Evolutionary conservation across 2,329 filamentous ascomycete species (phyloP), one percentile per base, ranked within the genome.

Genomic region (Colletotrichum tofieldiae): DNA sequence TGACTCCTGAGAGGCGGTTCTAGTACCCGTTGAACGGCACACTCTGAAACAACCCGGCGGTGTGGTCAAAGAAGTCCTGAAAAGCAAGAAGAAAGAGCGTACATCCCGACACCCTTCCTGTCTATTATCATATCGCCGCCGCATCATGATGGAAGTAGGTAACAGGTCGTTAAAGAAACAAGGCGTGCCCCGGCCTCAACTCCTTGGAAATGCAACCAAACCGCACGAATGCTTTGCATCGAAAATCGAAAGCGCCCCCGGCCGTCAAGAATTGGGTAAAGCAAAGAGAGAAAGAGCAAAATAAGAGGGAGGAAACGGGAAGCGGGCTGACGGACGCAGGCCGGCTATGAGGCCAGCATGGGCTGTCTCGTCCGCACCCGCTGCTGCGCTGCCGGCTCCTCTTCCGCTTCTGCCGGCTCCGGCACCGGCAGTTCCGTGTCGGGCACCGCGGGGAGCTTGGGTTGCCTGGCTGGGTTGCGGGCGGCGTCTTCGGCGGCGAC

Each of bases 341-440:
- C 47, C 29, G 26, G 37, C 35, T 75, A 78, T 60, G 79, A 78
- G 52, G 85, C 81, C 66, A 85, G 77, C 82, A 86, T 85, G 29
- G 82, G 71, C 68, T 77, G 75, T 39, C 75, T 77, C 67, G 75
- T 71, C 67, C 29, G 63, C 26, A 65, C 67, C 9, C 65, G 64
- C 52, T 61, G 65, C 72, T 63, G 61, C 73, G 54, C 64, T 49
- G 66, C 63, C 9, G 54, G 41, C 11, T 75, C 54, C 26, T 76
- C 63, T 35, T 74, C 43, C 7, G 74, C 54, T 32, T 76, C n/a
- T 41, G 55, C 37, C n/a, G n/a, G 67, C 32, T 79, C 72, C 9
- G 70, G 65, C 60, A 77, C 67, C 56, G 82, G 81, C 7, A 85
- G 76, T 66, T 79, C 78, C 41, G 78, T 82, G 51, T 77, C 72